phyloP scores from a whole-genome alignment of 805 yeast genomes.

The Teunomyces cretensis region DNA sequence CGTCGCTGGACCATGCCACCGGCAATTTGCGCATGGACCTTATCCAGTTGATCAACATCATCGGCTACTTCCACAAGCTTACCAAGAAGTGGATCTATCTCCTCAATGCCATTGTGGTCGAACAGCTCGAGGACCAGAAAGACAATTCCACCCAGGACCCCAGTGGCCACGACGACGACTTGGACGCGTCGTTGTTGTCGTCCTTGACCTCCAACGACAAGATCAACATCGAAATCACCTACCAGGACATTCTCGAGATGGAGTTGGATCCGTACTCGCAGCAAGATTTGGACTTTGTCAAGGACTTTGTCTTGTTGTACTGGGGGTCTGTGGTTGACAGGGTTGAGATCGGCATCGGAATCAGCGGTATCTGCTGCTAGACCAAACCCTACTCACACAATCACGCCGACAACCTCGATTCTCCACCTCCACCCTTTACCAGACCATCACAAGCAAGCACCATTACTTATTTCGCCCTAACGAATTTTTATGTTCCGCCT shows the following conservation, averaged over 20 bases:
- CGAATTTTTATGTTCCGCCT: too few species aligned
- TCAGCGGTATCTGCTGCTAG: slow-evolving; percentile 31
- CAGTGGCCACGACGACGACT: not conserved
- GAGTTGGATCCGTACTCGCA: slow-evolving; percentile 44
- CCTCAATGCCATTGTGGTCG: slow-evolving; percentile 34
- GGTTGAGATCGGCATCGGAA: slow-evolving; percentile 36
- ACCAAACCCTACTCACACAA: too few species aligned
- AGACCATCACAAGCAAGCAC: too few species aligned
- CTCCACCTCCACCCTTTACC: too few species aligned
- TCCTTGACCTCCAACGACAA: slow-evolving; percentile 8
- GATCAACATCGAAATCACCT: slow-evolving; percentile 32
- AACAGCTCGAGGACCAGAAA: slow-evolving; percentile 15
- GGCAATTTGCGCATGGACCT: slow-evolving; percentile 15
- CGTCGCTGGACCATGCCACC: not conserved
- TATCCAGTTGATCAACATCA: slow-evolving; percentile 25
- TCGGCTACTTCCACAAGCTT: slow-evolving; percentile 40
- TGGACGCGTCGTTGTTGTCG: slow-evolving; percentile 6
- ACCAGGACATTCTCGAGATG: slow-evolving; percentile 42
- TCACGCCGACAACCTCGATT: too few species aligned
- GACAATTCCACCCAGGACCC: not conserved
- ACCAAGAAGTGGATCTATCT: slow-evolving; percentile 26
- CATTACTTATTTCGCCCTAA: too few species aligned
- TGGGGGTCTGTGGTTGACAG: slow-evolving; percentile 28
- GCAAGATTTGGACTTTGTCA: slow-evolving; percentile 36
- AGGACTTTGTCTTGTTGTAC: slow-evolving; percentile 33